phyloP scores from a whole-genome alignment of 2,329 filamentous ascomycete species.

The Aspergillus calidoustus region DNA sequence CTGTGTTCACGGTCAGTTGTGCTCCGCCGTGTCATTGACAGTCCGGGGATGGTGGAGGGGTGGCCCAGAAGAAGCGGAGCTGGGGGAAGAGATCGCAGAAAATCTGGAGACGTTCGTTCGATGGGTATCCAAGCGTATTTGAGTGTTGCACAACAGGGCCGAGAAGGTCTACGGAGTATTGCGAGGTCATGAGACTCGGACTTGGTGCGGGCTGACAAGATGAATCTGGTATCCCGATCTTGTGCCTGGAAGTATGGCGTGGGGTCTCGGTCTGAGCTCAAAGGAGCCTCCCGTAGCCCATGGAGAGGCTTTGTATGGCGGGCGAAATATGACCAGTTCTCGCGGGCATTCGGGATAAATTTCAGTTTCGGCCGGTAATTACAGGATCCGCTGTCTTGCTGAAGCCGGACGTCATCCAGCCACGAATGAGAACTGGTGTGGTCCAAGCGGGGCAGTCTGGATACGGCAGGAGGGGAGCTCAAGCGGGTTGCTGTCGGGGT shows the following conservation, averaged over 20 bases:
- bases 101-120: not conserved
- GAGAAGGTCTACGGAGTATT: not conserved
- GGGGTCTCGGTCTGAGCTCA: conserved; percentile 2
- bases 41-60: conserved; percentile 8
- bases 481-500: not conserved
- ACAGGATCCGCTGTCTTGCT: not conserved
- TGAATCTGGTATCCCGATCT: conserved; percentile 8
- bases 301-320: not conserved
- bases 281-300: conserved; percentile 4
- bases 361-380: not conserved
- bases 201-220: not conserved
- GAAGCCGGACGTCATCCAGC: not conserved
- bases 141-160: not conserved
- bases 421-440: not conserved
- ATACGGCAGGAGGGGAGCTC: conserved; percentile 8
- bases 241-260: not conserved
- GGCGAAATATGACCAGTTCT: not conserved
- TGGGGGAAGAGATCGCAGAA: not conserved
- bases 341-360: not conserved
- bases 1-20: conserved; percentile 15
- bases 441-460: not conserved
- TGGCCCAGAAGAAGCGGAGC: not conserved
- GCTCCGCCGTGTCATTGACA: conserved; percentile 14
- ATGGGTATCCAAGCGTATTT: conserved; percentile 1
- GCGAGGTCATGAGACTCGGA: conserved; percentile 10